Percentiles rank a stretch among this genome's conserved stretches.
phyloP scores from a whole-genome alignment of 2,329 filamentous ascomycete genomes.

The Paecilomyces fulvus region DNA sequence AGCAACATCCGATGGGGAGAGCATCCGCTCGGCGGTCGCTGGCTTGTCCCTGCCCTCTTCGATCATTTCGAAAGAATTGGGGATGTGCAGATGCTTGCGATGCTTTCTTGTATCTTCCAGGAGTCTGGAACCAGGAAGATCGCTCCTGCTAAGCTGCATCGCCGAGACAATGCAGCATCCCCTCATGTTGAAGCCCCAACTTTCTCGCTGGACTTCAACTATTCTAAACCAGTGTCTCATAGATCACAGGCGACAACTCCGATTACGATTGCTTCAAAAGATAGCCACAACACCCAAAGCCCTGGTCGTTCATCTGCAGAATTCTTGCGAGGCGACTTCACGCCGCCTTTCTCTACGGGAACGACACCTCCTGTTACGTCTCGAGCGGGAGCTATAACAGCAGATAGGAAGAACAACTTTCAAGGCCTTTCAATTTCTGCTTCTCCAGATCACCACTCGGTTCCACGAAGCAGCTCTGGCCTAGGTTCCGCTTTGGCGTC shows the following conservation, averaged over 20 bases:
- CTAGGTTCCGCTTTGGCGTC: conserved; percentile 36
- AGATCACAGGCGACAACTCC: conserved; percentile 34
- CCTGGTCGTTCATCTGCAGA: conserved; percentile 45
- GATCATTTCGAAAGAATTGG: conserved; percentile 51
- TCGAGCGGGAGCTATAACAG: conserved; percentile 31
- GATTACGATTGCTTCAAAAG: conserved; percentile 24
- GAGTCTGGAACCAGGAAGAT: conserved; percentile 39
- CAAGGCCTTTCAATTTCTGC: conserved; percentile 31
- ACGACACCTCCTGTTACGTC: conserved; percentile 43
- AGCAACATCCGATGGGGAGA: conserved; percentile 48
- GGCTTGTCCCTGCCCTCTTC: conserved; percentile 51
- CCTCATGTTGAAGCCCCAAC: conserved; percentile 36
- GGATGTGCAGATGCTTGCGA: conserved; percentile 60
- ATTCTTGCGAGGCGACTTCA: conserved; percentile 41
- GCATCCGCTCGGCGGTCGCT: conserved; percentile 47
- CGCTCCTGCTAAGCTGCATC: conserved; percentile 15
- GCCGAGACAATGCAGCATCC: conserved; percentile 11
- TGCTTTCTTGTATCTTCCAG: conserved; percentile 52
- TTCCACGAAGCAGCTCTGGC: conserved; percentile 30
- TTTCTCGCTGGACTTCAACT: conserved; percentile 41
- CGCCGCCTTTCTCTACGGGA: conserved; percentile 45
- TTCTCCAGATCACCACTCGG: conserved; percentile 34
- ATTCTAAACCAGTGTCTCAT: conserved; percentile 33
- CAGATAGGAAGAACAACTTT: conserved; percentile 34
- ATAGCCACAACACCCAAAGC: conserved; percentile 31